Evolutionary conservation across 2,329 filamentous ascomycete species (phyloP).

Genomic region (Colletotrichum salicis): DNA sequence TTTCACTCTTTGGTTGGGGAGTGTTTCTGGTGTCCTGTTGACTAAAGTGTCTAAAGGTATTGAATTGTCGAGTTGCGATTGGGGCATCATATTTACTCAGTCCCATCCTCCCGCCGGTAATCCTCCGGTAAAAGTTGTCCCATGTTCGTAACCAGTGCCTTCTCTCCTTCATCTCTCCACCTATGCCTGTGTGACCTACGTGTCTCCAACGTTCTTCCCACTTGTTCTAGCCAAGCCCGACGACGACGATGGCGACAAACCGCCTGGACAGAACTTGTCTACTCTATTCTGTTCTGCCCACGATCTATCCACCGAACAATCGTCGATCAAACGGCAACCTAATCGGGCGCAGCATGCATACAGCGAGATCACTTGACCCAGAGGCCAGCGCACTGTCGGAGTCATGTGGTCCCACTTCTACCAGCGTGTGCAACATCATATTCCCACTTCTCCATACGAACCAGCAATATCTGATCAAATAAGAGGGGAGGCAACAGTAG

Average conservation of each 20-base stretch:
- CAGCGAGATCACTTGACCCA: conserved; percentile 20
- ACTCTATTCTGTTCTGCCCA: too few relatives aligned
- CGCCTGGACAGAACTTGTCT: too few relatives aligned
- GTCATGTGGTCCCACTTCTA: background rate
- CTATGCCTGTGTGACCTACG: background rate
- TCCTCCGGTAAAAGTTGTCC: too few relatives aligned
- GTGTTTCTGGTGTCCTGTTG: background rate
- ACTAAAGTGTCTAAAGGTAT: background rate
- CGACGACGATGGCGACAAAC: background rate
- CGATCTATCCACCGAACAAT: background rate
- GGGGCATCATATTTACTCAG: background rate
- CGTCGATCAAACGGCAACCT: conserved; percentile 26
- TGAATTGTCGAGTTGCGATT: background rate
- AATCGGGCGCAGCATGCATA: conserved; percentile 22
- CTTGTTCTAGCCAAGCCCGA: background rate
- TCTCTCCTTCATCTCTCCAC: background rate
- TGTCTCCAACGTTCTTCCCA: background rate
- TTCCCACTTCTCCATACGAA: conserved; percentile 14
- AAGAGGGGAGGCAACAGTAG: conserved; percentile 7
- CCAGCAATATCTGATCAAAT: conserved; percentile 16
- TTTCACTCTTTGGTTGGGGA: background rate
- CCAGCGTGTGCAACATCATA: background rate
- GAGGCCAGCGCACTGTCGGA: background rate
- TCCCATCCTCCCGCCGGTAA: background rate
- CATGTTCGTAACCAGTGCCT: background rate